phyloP scores from a whole-genome alignment of 768 basidiomycete genomes.

The Xanthoconium stramineum region DNA sequence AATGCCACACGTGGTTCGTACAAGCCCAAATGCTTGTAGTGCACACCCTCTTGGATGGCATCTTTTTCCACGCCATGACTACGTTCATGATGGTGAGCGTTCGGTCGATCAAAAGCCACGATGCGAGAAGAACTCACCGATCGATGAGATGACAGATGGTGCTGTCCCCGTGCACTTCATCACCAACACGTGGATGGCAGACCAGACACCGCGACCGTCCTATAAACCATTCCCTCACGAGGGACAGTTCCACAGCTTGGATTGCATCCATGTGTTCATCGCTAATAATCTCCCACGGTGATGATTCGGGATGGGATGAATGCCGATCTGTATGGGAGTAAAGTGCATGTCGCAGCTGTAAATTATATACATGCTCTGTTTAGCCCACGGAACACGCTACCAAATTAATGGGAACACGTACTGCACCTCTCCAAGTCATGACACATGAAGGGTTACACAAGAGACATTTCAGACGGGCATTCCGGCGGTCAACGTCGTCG shows the following conservation, averaged over 20 bases:
- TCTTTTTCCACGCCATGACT: background rate
- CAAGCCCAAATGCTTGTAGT: background rate
- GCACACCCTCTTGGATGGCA: background rate
- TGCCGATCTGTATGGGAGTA: background rate
- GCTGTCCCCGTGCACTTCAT: background rate
- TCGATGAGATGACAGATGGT: background rate
- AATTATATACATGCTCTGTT: background rate
- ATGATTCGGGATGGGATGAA: background rate
- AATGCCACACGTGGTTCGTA: background rate
- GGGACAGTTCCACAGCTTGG: background rate
- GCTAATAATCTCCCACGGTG: background rate
- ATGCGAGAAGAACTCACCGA: background rate
- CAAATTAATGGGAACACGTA: background rate
- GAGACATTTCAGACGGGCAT: background rate
- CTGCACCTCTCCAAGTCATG: background rate
- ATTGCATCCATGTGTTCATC: background rate
- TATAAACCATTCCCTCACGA: background rate
- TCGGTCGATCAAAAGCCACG: no score
- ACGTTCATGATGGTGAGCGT: no score
- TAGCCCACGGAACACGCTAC: background rate
- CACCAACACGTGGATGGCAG: no score
- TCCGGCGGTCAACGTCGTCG: conserved; percentile 4
- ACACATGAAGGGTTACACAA: background rate
- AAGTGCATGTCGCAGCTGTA: background rate
- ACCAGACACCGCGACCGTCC: background rate